These are phyloP conservation scores for Conticribra weissflogii DNA, from an alignment of 108 stramenopile species.

Conservation along the genomic window DNA sequence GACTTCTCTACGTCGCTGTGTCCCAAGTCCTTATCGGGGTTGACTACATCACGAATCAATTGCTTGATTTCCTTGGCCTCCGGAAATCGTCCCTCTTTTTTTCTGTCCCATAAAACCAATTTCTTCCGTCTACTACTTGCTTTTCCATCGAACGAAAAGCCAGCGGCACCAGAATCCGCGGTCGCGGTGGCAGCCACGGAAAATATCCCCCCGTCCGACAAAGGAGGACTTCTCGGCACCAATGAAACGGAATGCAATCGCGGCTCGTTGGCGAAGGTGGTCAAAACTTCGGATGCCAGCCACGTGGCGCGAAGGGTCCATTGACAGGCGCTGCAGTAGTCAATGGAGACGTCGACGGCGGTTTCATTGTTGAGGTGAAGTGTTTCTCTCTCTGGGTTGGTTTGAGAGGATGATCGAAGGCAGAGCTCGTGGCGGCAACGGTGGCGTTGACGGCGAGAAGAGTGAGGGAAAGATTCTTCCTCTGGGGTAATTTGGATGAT, in stretches of 20 bases:
- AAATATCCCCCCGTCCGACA: conserved; percentile 44
- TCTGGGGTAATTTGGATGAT: too few species aligned
- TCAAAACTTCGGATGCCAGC: conserved; percentile 84
- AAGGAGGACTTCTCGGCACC: conserved; percentile 46
- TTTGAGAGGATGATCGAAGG: too few species aligned
- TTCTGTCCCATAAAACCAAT: conserved; percentile 55
- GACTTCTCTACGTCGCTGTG: conserved; percentile 61
- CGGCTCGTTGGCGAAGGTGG: conserved; percentile 63
- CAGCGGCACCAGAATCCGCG: neutral
- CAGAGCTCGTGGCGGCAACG: too few species aligned
- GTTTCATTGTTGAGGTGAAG: too few species aligned
- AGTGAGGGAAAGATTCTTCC: too few species aligned
- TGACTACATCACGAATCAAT: conserved; percentile 69
- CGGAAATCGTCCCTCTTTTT: conserved; percentile 68
- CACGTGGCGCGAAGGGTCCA: conserved; percentile 83
- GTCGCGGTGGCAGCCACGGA: conserved; percentile 2
- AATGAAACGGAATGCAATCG: conserved; percentile 54
- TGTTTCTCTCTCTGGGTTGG: too few species aligned
- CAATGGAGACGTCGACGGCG: conserved; percentile 56
- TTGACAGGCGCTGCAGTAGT: conserved; percentile 83
- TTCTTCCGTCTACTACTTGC: conserved; percentile 12
- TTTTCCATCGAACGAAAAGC: neutral
- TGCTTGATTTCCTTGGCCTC: conserved; percentile 84
- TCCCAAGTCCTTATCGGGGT: conserved; percentile 67
- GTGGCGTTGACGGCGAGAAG: too few species aligned